Percentiles rank a stretch among this genome's conserved stretches.
Evolutionary conservation across 495 filamentous ascomycete genomes (phyloP).

Genomic region (Talaromyces adpressus): DNA sequence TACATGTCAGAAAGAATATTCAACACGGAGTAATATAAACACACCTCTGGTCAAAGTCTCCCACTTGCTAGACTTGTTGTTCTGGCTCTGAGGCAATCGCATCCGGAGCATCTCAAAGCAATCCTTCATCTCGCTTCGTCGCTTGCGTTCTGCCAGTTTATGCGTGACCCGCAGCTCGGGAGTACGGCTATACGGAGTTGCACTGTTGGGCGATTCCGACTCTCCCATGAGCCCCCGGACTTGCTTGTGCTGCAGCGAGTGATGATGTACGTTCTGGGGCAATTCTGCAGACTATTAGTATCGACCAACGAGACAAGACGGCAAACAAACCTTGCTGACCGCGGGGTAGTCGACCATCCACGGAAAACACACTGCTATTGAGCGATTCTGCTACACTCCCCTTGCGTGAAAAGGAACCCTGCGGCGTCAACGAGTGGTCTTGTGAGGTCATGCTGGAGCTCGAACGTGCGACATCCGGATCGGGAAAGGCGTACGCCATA

Average conservation of each 20-base stretch:
- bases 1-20: not conserved
- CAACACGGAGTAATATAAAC: conserved; percentile 4
- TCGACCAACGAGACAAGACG: conserved; percentile 10
- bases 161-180: conserved; percentile 93
- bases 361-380: conserved; percentile 65
- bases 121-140: conserved; percentile 96
- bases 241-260: conserved; percentile 69
- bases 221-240: conserved; percentile 60
- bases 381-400: conserved; percentile 69
- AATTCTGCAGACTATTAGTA: conserved; percentile 26
- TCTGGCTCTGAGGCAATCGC: conserved; percentile 76
- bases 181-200: conserved; percentile 84
- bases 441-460: conserved; percentile 48
- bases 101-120: conserved; percentile 82
- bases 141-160: conserved; percentile 92
- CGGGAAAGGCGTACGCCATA: conserved; percentile 76
- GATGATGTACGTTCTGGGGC: conserved; percentile 57
- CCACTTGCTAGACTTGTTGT: conserved; percentile 97
- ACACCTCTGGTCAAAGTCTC: conserved; percentile 93
- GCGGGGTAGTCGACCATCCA: conserved; percentile 59
- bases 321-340: conserved; percentile 53
- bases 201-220: conserved; percentile 42
- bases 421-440: conserved; percentile 31
- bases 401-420: conserved; percentile 50
- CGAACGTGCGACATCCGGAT: conserved; percentile 57